Percentiles rank a stretch among this genome's conserved stretches.
Evolutionary conservation across 1,284 basidiomycete genomes (phyloP).

Genomic region (Ustilago cynodontis): DNA sequence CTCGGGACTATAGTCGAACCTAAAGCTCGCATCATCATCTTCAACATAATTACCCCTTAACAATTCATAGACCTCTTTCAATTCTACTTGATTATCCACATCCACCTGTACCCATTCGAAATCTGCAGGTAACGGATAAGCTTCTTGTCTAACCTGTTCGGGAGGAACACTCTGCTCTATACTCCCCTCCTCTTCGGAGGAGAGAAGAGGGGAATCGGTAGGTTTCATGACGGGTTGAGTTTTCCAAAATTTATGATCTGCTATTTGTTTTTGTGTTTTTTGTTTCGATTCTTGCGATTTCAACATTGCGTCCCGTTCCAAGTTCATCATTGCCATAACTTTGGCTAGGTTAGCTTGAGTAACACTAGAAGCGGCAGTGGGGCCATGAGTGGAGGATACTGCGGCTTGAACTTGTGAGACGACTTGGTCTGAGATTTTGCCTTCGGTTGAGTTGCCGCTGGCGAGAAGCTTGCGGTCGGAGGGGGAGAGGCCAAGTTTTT

Average conservation of each 20-base stretch:
- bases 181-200: constrained; percentile 77
- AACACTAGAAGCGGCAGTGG: constrained; percentile 50
- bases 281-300: constrained; percentile 58
- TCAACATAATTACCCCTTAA: constrained; percentile 96
- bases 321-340: constrained; percentile 60
- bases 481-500: constrained; percentile 53
- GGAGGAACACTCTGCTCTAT: constrained; percentile 85
- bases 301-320: constrained; percentile 57
- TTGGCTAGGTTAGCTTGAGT: constrained; percentile 57
- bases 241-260: constrained; percentile 70
- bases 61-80: constrained; percentile 91
- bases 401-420: constrained; percentile 51
- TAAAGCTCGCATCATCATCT: constrained; percentile 93
- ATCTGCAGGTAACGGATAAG: constrained; percentile 88
- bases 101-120: constrained; percentile 93
- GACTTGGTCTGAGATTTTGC: constrained; percentile 55
- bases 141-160: constrained; percentile 85
- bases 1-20: constrained; percentile 95
- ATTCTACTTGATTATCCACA: constrained; percentile 80
- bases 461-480: constrained; percentile 37
- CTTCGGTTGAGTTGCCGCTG: constrained; percentile 23
- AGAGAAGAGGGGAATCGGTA: constrained; percentile 70
- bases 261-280: constrained; percentile 55
- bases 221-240: constrained; percentile 84
- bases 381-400: constrained; percentile 52